These are phyloP conservation scores for Wakefieldia striispora DNA, from an alignment of 768 basidiomycete species.

Conservation along the genomic window DNA sequence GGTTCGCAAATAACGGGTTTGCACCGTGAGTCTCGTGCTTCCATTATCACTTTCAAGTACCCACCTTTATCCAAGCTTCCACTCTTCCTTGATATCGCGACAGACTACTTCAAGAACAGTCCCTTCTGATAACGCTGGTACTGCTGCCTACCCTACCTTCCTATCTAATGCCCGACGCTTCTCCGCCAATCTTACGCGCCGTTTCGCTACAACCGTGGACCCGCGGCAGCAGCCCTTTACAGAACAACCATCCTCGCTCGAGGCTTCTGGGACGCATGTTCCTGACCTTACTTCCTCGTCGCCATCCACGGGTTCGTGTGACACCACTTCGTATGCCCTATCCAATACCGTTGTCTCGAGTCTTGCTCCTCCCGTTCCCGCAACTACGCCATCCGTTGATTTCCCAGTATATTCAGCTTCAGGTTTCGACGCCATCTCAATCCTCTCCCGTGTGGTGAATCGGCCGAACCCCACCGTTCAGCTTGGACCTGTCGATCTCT, in stretches of 20 bases:
- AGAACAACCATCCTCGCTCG: conserved; percentile 3
- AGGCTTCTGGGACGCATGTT: conserved; percentile 1
- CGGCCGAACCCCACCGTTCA: conserved; percentile 71
- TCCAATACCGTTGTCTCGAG: neutral
- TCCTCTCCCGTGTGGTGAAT: conserved; percentile 73
- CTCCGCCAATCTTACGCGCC: neutral
- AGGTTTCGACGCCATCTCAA: conserved; percentile 86
- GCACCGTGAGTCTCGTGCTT: conserved; percentile 19
- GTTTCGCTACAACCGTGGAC: conserved; percentile 1
- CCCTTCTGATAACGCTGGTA: neutral
- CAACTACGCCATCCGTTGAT: conserved; percentile 31
- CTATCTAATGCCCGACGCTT: conserved; percentile 1
- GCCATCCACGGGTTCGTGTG: conserved; percentile 4
- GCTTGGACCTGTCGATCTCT: conserved; percentile 90
- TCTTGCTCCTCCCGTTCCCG: neutral
- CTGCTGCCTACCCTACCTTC: neutral
- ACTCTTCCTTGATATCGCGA: conserved; percentile 16
- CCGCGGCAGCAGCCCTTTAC: conserved; percentile 5
- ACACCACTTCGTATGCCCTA: conserved; percentile 1
- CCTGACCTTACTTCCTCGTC: conserved; percentile 4
- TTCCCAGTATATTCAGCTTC: conserved; percentile 82
- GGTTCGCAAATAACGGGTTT: conserved; percentile 52
- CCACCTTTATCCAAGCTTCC: conserved; percentile 26
- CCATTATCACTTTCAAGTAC: neutral
- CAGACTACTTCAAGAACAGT: conserved; percentile 3